Evolutionary conservation across 1,139 yeast species (phyloP), one percentile per base, ranked within the genome.

Genomic region (Saccharomycopsis phalli): DNA sequence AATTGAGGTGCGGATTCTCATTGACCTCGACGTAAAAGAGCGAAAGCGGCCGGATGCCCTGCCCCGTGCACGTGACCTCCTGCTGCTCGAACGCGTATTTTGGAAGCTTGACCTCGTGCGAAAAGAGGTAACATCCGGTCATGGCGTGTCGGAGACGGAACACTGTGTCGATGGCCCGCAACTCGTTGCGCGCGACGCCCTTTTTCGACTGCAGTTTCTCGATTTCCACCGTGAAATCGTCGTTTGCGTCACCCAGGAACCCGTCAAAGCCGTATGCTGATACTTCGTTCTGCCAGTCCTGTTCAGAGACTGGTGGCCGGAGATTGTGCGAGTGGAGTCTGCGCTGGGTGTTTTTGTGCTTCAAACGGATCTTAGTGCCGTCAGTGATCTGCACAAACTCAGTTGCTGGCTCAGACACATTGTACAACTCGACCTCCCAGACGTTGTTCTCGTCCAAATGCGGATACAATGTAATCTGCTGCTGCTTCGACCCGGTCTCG

Each of bases 21-120:
- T 87, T 88, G 47, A 78, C 72, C 65, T 93, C 99, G 54, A 93
- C 66, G 60, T 81, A 82, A 96, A 97, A 93, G 50, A 81, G 65
- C 38, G 87, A 72, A 59, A 83, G 76, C 32, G 76, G 74, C 51
- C 77, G 64, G 47, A 74, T 70, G 57, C 96, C 97, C 54, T 77
- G 84, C 38, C 75, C 67, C 38, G 96, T 93, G 62, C 95, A 76
- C 8, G 95, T 79, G 37, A 93, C 98, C 66, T 91, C 99, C 62
- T 86, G 96, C 65, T 93, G 98, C 52, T 81, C 93, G 55, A 81
- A 87, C 3, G 91, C 98, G 96, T 97, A 91, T 45, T 78, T 80
- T 45, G 98, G 98, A 51, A 91, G 74, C 61, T 83, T 84, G 39
- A 76, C 80, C 48, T 74, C 77, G 57, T 84, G 87, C 21, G 97